phyloP scores from a whole-genome alignment of 352 stramenopile genomes.

The Chrysophaeum taylorii region DNA sequence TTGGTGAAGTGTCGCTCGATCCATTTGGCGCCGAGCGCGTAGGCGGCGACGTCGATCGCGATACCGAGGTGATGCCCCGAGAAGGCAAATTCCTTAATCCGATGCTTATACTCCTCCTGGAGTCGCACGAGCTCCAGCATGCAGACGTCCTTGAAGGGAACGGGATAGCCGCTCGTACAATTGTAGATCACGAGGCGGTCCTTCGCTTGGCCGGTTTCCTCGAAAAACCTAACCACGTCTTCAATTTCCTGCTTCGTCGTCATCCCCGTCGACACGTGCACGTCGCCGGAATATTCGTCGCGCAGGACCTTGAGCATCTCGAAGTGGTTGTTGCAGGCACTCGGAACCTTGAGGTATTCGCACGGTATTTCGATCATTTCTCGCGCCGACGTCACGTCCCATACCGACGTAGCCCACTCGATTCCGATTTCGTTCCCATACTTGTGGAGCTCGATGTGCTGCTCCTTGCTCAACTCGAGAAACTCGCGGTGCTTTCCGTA shows the following conservation, averaged over 20 bases:
- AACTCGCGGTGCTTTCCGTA: constrained; percentile 14
- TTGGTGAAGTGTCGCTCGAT: constrained; percentile 16
- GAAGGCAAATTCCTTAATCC: neutral
- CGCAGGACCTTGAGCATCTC: constrained; percentile 7
- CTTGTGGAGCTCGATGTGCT: neutral
- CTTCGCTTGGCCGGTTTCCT: neutral
- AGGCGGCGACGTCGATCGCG: constrained; percentile 7
- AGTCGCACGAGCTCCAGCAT: neutral
- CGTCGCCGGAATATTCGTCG: constrained; percentile 5
- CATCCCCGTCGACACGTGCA: constrained; percentile 12
- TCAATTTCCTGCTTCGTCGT: constrained; percentile 10
- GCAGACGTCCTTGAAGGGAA: constrained; percentile 1
- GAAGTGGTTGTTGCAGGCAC: neutral
- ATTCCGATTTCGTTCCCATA: neutral
- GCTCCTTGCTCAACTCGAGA: constrained; percentile 1
- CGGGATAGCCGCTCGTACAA: constrained; percentile 4
- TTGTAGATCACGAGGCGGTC: constrained; percentile 12
- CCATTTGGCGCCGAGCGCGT: constrained; percentile 14
- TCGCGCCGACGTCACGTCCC: constrained; percentile 6
- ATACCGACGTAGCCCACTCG: neutral
- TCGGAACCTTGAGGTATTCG: neutral
- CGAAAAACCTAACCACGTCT: neutral
- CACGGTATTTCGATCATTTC: neutral
- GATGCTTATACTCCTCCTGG: neutral
- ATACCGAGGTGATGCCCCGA: constrained; percentile 9